These are phyloP conservation scores for Pneumocystis oryctolagi DNA, from an alignment of 1,139 yeast genomes.

Conservation along the genomic window DNA sequence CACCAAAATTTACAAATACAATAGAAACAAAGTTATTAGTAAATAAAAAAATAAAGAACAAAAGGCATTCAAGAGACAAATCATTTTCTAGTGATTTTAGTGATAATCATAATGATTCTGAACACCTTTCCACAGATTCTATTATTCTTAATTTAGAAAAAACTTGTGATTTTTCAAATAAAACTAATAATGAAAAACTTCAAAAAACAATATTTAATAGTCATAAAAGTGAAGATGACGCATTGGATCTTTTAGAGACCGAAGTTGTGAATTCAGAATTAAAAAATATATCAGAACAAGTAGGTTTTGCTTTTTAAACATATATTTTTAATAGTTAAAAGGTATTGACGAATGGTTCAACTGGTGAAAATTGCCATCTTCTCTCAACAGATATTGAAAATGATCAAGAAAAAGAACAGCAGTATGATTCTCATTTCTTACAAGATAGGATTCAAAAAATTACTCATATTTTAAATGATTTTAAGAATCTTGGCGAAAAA, in stretches of 20 bases:
- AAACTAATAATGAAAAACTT: not conserved
- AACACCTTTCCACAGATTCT: not conserved
- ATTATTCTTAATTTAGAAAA: not conserved
- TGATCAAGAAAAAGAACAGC: not conserved
- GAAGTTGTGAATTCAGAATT: not conserved
- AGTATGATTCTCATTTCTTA: not conserved
- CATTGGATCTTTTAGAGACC: not conserved
- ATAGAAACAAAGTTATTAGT: not conserved
- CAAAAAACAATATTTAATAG: not conserved
- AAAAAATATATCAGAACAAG: not conserved
- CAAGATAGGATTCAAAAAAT: conserved; percentile 93
- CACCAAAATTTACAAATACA: not conserved
- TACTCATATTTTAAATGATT: conserved; percentile 88
- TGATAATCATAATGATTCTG: not conserved
- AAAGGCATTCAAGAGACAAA: not conserved
- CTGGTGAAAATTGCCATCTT: not conserved
- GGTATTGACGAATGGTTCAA: not conserved
- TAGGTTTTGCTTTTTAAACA: not conserved
- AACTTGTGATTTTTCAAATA: not conserved
- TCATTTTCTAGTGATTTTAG: not conserved
- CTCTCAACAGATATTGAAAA: not conserved
- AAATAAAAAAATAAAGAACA: not conserved
- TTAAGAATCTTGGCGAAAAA: conserved; percentile 68
- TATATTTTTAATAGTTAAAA: not conserved
- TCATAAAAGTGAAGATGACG: not conserved